Conservation (phyloP, 2,329 filamentous ascomycete species). For the Arachnopeziza araneosa region DNA sequence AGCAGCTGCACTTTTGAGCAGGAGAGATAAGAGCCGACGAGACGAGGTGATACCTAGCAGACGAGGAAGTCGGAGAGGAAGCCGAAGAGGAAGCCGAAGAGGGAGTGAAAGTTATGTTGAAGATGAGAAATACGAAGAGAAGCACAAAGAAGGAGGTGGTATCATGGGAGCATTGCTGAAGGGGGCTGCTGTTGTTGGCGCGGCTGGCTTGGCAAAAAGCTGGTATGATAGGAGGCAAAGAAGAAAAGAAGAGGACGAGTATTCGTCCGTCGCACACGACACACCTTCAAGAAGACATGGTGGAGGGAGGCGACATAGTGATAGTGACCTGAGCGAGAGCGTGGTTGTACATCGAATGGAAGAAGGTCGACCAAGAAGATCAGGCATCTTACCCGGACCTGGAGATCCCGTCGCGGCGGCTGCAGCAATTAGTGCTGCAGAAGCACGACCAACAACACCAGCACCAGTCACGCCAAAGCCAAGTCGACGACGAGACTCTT, state of each 20-base stretch:
- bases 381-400: constrained; percentile 41
- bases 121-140: constrained; percentile 55
- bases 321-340: constrained; percentile 43
- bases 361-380: constrained; percentile 32
- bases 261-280: constrained; percentile 57
- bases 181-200: constrained; percentile 57
- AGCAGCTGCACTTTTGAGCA: constrained; percentile 43
- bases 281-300: constrained; percentile 46
- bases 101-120: constrained; percentile 49
- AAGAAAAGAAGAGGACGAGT: constrained; percentile 47
- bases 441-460: constrained; percentile 30
- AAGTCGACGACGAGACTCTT: constrained; percentile 43
- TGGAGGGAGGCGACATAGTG: constrained; percentile 33
- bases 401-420: constrained; percentile 40
- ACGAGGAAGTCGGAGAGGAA: constrained; percentile 41
- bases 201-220: constrained; percentile 54
- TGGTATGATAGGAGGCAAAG: constrained; percentile 49
- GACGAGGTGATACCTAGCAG: constrained; percentile 49
- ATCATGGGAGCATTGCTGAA: constrained; percentile 56
- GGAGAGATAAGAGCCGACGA: constrained; percentile 19
- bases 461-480: constrained; percentile 19
- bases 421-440: constrained; percentile 42
- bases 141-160: constrained; percentile 42
- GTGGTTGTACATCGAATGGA: constrained; percentile 20
- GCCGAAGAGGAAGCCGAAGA: constrained; percentile 41